phyloP scores from a whole-genome alignment of 257 asterid genomes.

The Capsicum rhomboideum region DNA sequence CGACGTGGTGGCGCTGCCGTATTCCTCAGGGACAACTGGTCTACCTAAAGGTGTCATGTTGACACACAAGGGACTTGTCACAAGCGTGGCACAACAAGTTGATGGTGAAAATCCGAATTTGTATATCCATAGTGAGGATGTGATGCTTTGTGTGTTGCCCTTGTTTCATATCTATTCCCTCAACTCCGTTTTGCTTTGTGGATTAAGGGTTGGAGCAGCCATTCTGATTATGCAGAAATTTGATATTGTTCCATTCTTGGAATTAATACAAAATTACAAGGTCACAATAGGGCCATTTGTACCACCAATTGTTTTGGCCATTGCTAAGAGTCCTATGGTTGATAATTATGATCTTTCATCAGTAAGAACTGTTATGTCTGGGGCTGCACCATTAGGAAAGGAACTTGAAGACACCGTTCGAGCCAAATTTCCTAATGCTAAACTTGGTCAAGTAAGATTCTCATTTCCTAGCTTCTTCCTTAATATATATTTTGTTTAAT shows the following conservation, averaged over 20 bases:
- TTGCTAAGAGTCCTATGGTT: constrained; percentile 67
- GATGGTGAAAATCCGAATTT: constrained; percentile 88
- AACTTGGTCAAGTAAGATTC: constrained; percentile 69
- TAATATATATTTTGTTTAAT: not conserved
- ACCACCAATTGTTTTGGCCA: constrained; percentile 80
- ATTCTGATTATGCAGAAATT: constrained; percentile 76
- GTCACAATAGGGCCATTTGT: constrained; percentile 88
- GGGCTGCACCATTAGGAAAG: constrained; percentile 98
- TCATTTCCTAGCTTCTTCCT: not conserved
- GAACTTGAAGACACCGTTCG: constrained; percentile 90
- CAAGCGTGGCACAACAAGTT: constrained; percentile 89
- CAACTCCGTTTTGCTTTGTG: constrained; percentile 71
- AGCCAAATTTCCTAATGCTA: constrained; percentile 67
- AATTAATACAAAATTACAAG: constrained; percentile 60
- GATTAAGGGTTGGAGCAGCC: constrained; percentile 83
- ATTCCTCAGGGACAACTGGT: constrained; percentile 95
- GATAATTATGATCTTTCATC: constrained; percentile 77
- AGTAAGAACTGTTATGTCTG: constrained; percentile 74
- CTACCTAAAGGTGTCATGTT: constrained; percentile 95
- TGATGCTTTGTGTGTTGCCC: constrained; percentile 70
- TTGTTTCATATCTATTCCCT: constrained; percentile 74
- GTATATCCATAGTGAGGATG: constrained; percentile 69
- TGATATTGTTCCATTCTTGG: constrained; percentile 63
- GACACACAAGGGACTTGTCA: constrained; percentile 77
- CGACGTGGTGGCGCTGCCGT: constrained; percentile 88